These are phyloP conservation scores for Sporothrix variecibatus DNA, from an alignment of 2,329 filamentous ascomycete genomes.

Conservation along the genomic window DNA sequence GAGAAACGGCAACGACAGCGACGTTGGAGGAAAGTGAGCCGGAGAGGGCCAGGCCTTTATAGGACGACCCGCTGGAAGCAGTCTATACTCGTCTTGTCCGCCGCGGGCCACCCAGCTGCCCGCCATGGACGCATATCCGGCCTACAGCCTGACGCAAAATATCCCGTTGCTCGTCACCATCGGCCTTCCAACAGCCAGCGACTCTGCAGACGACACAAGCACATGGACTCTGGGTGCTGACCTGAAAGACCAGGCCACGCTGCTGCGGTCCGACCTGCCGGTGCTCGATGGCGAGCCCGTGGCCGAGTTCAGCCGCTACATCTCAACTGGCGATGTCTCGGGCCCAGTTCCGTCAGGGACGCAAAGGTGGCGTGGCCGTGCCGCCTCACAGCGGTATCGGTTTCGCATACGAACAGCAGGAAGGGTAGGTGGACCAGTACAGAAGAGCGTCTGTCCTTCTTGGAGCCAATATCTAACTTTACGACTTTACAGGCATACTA, in stretches of 20 bases:
- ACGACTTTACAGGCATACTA: slow-evolving; percentile 50
- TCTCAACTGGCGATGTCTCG: slow-evolving; percentile 66
- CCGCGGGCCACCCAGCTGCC: neutral
- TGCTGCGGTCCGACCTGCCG: slow-evolving; percentile 71
- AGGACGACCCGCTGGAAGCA: neutral
- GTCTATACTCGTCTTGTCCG: neutral
- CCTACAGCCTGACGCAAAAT: slow-evolving; percentile 81
- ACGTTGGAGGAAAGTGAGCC: neutral
- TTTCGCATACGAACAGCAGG: slow-evolving; percentile 75
- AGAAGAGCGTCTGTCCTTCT: neutral
- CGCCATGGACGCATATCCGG: slow-evolving; percentile 76
- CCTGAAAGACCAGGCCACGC: slow-evolving; percentile 59
- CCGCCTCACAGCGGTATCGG: slow-evolving; percentile 53
- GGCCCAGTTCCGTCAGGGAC: slow-evolving; percentile 40
- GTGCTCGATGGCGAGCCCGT: slow-evolving; percentile 66
- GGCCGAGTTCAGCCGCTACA: slow-evolving; percentile 63
- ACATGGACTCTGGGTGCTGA: slow-evolving; percentile 49
- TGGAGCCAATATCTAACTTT: neutral
- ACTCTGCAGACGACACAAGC: slow-evolving; percentile 30
- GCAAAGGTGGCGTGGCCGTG: slow-evolving; percentile 65
- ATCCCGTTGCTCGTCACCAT: slow-evolving; percentile 81
- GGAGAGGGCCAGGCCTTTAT: neutral
- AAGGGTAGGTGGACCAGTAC: slow-evolving; percentile 64
- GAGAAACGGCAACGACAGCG: neutral
- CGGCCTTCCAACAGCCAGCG: slow-evolving; percentile 58